phyloP scores from a whole-genome alignment of 2,329 filamentous ascomycete species.

The Paecilomyces sp. region DNA sequence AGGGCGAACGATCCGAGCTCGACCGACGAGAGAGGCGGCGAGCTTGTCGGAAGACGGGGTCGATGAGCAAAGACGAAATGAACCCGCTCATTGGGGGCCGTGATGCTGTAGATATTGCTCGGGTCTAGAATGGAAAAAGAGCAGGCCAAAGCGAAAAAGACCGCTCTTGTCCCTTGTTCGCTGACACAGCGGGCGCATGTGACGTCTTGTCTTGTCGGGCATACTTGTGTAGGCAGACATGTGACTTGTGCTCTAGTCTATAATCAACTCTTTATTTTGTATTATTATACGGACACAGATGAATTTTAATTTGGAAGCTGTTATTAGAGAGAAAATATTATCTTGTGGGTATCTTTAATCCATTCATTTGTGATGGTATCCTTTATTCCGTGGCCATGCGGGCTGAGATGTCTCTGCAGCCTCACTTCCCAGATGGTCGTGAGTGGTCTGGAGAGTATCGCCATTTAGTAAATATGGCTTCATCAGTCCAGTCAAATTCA shows the following conservation, averaged over 20 bases:
- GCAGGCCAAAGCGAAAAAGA: neutral
- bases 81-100: constrained; percentile 37
- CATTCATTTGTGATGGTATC: neutral
- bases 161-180: constrained; percentile 7
- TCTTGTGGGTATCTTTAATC: neutral
- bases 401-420: neutral
- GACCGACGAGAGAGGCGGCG: constrained; percentile 28
- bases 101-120: constrained; percentile 10
- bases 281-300: neutral
- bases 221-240: neutral
- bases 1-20: constrained; percentile 4
- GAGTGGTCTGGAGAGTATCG: neutral
- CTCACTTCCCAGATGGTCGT: neutral
- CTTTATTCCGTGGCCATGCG: neutral
- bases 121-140: constrained; percentile 2
- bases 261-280: neutral
- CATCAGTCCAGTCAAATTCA: no score
- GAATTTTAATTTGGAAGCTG: neutral
- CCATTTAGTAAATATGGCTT: no score
- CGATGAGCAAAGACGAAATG: constrained; percentile 36
- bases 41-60: constrained; percentile 37
- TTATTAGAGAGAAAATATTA: neutral
- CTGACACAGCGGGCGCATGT: constrained; percentile 1
- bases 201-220: neutral
- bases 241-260: neutral